Percentiles rank a stretch among this genome's conserved stretches.
phyloP scores from a whole-genome alignment of 495 filamentous ascomycete species.

The Cudoniella acicularis region DNA sequence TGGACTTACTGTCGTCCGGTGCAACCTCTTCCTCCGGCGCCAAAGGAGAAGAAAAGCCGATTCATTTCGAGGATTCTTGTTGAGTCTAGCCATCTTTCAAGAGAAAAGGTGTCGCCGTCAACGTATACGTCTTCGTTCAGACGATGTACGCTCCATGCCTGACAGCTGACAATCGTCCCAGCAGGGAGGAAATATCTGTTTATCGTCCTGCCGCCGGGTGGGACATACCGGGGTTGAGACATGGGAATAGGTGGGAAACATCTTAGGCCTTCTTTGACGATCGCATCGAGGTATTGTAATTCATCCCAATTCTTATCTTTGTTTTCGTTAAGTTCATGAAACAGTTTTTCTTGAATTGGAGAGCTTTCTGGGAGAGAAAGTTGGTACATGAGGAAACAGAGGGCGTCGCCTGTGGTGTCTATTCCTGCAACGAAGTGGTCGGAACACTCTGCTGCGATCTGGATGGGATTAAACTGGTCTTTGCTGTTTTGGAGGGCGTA shows the following conservation, averaged over 20 bases:
- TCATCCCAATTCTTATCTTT: conserved; percentile 40
- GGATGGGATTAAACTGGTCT: conserved; percentile 26
- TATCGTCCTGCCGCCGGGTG: conserved; percentile 44
- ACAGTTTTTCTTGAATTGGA: conserved; percentile 41
- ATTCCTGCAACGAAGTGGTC: conserved; percentile 56
- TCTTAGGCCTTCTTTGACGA: conserved; percentile 57
- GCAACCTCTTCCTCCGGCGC: conserved; percentile 48
- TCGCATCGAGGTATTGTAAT: conserved; percentile 56
- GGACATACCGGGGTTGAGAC: conserved; percentile 60
- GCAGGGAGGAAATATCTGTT: conserved; percentile 44
- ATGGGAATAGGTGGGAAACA: conserved; percentile 63
- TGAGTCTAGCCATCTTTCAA: too few relatives aligned
- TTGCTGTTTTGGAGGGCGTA: conserved; percentile 31
- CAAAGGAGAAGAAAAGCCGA: conserved; percentile 47
- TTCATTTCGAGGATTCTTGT: conserved; percentile 46
- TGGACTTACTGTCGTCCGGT: conserved; percentile 51
- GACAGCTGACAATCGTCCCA: conserved; percentile 48
- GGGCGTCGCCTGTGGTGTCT: conserved; percentile 62
- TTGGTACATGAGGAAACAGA: conserved; percentile 66
- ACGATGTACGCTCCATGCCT: conserved; percentile 50
- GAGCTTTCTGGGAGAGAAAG: conserved; percentile 43
- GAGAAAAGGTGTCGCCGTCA: too few relatives aligned
- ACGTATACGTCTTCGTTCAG: too few relatives aligned
- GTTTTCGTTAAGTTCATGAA: conserved; percentile 42
- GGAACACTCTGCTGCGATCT: conserved; percentile 44